These are phyloP conservation scores for Dalbergia cultrata DNA, from an alignment of 306 rosid genomes.

Conservation along the genomic window DNA sequence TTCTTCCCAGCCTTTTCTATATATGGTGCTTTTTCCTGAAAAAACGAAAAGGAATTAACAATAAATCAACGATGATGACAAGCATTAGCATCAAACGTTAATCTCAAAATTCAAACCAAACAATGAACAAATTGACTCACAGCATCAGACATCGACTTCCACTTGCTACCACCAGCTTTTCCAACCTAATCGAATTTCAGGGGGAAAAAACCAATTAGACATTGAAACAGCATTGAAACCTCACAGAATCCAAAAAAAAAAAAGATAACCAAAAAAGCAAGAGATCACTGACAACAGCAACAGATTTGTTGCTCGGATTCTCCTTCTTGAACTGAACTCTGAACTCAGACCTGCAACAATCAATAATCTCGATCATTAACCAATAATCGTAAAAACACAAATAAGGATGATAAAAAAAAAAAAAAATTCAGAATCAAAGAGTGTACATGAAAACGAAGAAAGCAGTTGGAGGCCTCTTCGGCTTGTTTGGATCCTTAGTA, in stretches of 20 bases:
- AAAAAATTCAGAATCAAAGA: background rate
- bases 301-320: slow-evolving; percentile 80
- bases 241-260: background rate
- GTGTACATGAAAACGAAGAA: slow-evolving; percentile 88
- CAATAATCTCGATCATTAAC: background rate
- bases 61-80: background rate
- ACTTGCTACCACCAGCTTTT: slow-evolving; percentile 78
- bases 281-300: slow-evolving; percentile 64
- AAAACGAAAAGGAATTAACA: background rate
- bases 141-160: slow-evolving; percentile 77
- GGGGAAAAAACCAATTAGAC: background rate
- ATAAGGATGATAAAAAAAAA: background rate
- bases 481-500: slow-evolving; percentile 91
- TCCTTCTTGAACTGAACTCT: slow-evolving; percentile 74
- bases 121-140: slow-evolving; percentile 53
- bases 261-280: background rate
- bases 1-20: slow-evolving; percentile 69
- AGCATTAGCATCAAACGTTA: background rate
- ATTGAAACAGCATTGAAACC: background rate
- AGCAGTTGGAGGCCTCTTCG: slow-evolving; percentile 92
- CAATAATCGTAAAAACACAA: background rate
- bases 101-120: background rate
- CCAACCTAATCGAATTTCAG: slow-evolving; percentile 63
- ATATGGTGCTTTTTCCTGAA: slow-evolving; percentile 81
- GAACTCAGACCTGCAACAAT: slow-evolving; percentile 71